phyloP scores from a whole-genome alignment of 1,139 yeast genomes.

The Kodamaea sp. region DNA sequence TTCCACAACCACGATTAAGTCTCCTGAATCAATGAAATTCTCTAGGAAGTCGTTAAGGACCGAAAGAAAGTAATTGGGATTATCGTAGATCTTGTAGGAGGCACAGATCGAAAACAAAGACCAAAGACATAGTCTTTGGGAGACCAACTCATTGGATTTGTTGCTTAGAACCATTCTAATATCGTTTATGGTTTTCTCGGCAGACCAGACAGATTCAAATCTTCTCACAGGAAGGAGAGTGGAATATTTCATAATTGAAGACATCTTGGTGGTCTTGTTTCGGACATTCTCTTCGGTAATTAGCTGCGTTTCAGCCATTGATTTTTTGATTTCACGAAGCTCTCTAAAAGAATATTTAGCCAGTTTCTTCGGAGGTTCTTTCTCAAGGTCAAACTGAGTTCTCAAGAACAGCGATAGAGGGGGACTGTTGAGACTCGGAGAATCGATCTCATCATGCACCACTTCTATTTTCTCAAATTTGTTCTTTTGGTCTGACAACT shows the following conservation, averaged over 20 bases:
- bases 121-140: constrained; percentile 7
- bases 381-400: constrained; percentile 5
- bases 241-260: constrained; percentile 13
- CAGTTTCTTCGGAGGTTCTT: neutral
- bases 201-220: constrained; percentile 17
- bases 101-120: constrained; percentile 24
- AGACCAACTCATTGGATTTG: constrained; percentile 3
- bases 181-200: constrained; percentile 16
- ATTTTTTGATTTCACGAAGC: constrained; percentile 5
- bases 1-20: constrained; percentile 22
- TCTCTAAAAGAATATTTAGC: constrained; percentile 5
- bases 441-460: constrained; percentile 11
- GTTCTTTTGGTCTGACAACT: neutral
- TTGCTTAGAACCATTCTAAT: constrained; percentile 4
- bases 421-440: constrained; percentile 15
- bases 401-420: constrained; percentile 17
- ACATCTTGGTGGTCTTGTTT: constrained; percentile 10
- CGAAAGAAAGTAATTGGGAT: constrained; percentile 32
- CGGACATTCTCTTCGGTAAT: constrained; percentile 1
- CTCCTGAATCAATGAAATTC: constrained; percentile 32
- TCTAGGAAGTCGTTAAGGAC: constrained; percentile 39
- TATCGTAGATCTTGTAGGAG: constrained; percentile 22
- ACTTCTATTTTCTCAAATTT: constrained; percentile 8
- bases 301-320: neutral
- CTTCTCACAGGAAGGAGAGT: constrained; percentile 13